phyloP scores from a whole-genome alignment of 208 protist genomes.

The Leishmania tarentolae region DNA sequence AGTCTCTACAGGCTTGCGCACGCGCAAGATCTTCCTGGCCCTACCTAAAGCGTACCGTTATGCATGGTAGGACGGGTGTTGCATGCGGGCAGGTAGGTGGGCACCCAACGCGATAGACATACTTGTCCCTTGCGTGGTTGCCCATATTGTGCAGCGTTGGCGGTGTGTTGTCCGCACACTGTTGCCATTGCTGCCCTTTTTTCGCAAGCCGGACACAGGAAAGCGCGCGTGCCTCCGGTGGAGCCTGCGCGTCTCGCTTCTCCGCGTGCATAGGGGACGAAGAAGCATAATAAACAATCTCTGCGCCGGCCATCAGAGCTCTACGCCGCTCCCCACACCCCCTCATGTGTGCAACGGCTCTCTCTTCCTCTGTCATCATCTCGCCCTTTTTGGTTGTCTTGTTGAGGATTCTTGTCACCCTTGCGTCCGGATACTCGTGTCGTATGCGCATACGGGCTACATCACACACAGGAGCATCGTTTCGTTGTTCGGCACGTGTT shows the following conservation, averaged over 20 bases:
- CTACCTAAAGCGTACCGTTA: too few species aligned
- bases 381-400: not conserved
- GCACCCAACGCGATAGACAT: not conserved
- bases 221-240: not conserved
- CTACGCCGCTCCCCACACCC: not conserved
- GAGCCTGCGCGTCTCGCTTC: not conserved
- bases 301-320: not conserved
- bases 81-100: not conserved
- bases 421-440: not conserved
- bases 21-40: not conserved
- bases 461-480: not conserved
- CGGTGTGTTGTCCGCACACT: not conserved
- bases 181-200: not conserved
- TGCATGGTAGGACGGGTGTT: too few species aligned
- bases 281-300: not conserved
- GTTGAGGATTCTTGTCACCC: not conserved
- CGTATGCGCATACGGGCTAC: not conserved
- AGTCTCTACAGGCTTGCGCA: not conserved
- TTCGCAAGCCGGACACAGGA: not conserved
- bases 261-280: not conserved
- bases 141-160: not conserved
- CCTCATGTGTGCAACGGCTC: not conserved
- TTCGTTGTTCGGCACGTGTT: not conserved
- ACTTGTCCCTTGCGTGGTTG: not conserved
- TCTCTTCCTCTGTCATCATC: not conserved